phyloP scores from a whole-genome alignment of 805 yeast species.

The Saccharomycopsis synnaedendra region DNA sequence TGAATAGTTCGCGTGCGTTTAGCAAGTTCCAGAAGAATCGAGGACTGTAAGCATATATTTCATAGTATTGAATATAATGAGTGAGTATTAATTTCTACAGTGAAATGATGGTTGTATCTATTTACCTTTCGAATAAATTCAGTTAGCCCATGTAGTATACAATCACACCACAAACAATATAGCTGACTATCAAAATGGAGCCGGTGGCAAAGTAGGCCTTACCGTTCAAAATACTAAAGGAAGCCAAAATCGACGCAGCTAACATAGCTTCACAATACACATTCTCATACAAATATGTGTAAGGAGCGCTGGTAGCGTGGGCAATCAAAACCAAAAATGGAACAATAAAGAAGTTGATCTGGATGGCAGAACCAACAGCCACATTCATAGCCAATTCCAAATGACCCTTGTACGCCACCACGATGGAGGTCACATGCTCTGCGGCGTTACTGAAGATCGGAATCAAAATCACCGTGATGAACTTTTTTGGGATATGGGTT shows the following conservation, averaged over 20 bases:
- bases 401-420: conserved; percentile 15
- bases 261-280: conserved; percentile 9
- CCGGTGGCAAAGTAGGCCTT: conserved; percentile 13
- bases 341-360: conserved; percentile 13
- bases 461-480: conserved; percentile 15
- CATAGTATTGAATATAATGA: too few relatives aligned
- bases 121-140: too few relatives aligned
- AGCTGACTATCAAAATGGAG: conserved; percentile 4
- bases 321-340: conserved; percentile 15
- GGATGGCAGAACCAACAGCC: conserved; percentile 16
- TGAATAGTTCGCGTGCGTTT: too few relatives aligned
- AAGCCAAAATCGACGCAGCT: conserved; percentile 8
- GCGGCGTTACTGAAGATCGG: conserved; percentile 15
- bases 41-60: too few relatives aligned
- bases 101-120: too few relatives aligned
- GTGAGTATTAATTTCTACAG: too few relatives aligned
- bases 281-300: conserved; percentile 11
- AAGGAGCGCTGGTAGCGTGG: conserved; percentile 7
- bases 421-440: conserved; percentile 15
- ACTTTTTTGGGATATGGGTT: conserved; percentile 12
- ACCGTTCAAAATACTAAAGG: conserved; percentile 12
- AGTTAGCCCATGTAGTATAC: conserved; percentile 5
- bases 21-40: too few relatives aligned
- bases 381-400: conserved; percentile 14
- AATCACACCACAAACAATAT: conserved; percentile 3